phyloP scores from a whole-genome alignment of 176 grass and related monocot genomes.

The Ensete glaucum region DNA sequence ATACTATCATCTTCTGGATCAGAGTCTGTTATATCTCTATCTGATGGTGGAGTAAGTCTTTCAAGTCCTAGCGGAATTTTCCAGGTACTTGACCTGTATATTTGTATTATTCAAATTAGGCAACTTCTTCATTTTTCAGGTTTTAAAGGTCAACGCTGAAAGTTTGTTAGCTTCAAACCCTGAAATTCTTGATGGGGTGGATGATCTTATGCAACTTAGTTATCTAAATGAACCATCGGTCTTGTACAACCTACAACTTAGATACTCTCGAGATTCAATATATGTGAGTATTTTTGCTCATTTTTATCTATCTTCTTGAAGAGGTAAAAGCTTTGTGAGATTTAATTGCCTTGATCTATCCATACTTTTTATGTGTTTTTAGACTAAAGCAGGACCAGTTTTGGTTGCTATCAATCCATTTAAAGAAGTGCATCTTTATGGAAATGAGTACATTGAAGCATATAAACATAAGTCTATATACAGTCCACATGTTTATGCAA shows the following conservation, averaged over 20 bases:
- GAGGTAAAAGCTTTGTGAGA: constrained; percentile 26
- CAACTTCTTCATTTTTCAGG: constrained; percentile 32
- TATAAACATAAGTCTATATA: constrained; percentile 75
- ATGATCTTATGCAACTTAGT: constrained; percentile 98
- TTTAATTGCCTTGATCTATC: not conserved
- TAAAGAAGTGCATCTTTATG: constrained; percentile 88
- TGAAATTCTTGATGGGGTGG: constrained; percentile 97
- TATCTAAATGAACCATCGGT: constrained; percentile 97
- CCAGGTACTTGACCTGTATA: not conserved
- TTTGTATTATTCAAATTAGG: not conserved
- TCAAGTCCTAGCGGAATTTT: not conserved
- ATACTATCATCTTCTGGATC: constrained; percentile 62
- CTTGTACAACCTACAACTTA: constrained; percentile 84
- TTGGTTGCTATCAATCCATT: constrained; percentile 96
- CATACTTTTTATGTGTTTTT: constrained; percentile 26
- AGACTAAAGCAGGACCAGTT: constrained; percentile 99
- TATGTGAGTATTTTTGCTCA: constrained; percentile 58
- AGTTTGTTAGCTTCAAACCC: constrained; percentile 82
- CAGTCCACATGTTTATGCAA: constrained; percentile 93
- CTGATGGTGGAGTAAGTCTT: constrained; percentile 68
- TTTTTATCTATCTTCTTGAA: constrained; percentile 9
- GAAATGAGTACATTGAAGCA: constrained; percentile 67
- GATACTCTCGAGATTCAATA: constrained; percentile 81
- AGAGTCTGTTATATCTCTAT: constrained; percentile 60
- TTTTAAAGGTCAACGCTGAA: constrained; percentile 64